Conservation (phyloP, 768 basidiomycete genomes). For the Termitomyces sp. region DNA sequence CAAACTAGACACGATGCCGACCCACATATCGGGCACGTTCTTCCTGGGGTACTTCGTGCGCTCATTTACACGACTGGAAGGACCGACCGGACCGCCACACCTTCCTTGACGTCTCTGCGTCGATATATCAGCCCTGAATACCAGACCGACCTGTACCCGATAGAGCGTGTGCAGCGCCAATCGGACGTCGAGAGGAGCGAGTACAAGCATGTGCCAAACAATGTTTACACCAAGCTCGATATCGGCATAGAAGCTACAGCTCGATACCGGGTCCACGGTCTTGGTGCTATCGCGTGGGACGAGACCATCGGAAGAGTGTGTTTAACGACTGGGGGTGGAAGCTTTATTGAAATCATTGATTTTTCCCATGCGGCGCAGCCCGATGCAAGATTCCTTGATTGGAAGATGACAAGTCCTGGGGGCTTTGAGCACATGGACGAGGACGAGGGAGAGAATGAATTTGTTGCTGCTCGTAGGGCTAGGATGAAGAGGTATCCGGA, state of each 20-base stretch:
- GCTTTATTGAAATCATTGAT: conserved; percentile 45
- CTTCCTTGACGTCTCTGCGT: conserved; percentile 31
- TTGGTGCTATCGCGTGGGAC: conserved; percentile 59
- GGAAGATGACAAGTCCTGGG: conserved; percentile 25
- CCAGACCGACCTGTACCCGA: conserved; percentile 4
- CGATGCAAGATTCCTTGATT: conserved; percentile 24
- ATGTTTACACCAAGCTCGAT: conserved; percentile 13
- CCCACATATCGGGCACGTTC: conserved; percentile 26
- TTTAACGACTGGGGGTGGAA: conserved; percentile 37
- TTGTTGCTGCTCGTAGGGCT: not conserved
- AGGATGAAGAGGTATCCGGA: too few relatives aligned
- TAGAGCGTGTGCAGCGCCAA: conserved; percentile 2
- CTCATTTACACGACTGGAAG: conserved; percentile 35
- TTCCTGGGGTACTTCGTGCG: conserved; percentile 44
- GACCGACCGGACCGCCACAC: conserved; percentile 27
- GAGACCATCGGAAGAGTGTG: conserved; percentile 61
- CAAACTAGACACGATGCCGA: conserved; percentile 6
- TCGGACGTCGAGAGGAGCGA: conserved; percentile 17
- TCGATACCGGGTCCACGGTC: conserved; percentile 23
- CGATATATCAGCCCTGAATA: conserved; percentile 36
- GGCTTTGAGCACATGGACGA: not conserved
- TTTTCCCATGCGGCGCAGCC: conserved; percentile 31
- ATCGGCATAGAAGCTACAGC: conserved; percentile 9
- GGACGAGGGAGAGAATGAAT: not conserved
- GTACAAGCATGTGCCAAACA: conserved; percentile 16